Percentiles rank a stretch among this genome's conserved stretches.
phyloP scores from a whole-genome alignment of 495 filamentous ascomycete genomes.

The Astrothelium macrocarpum region DNA sequence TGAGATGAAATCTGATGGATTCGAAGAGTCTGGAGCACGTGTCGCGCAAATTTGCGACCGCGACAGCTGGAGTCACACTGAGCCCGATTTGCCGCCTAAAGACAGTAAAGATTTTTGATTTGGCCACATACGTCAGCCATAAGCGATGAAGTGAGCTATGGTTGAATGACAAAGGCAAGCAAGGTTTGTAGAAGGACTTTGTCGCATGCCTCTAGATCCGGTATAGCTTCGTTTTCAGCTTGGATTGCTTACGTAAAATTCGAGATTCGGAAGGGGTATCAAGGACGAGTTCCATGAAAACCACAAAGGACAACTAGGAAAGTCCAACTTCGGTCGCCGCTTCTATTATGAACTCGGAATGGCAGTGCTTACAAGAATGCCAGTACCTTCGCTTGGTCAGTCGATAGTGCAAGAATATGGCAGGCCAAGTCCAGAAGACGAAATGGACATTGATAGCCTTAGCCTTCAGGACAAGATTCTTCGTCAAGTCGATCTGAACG shows the following conservation, averaged over 20 bases:
- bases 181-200: not conserved
- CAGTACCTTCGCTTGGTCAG: not conserved
- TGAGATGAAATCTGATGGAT: not conserved
- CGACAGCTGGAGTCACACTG: no score
- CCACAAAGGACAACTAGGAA: not conserved
- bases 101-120: no score
- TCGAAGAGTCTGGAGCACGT: no score
- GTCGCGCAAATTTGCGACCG: no score
- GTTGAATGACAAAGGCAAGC: not conserved
- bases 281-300: no score
- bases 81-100: no score
- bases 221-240: not conserved
- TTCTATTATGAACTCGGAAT: not conserved
- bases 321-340: not conserved
- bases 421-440: conserved; percentile 1
- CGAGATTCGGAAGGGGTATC: not conserved
- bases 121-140: not conserved
- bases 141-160: not conserved
- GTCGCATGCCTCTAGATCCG: not conserved
- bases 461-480: conserved; percentile 35
- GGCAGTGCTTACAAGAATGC: not conserved
- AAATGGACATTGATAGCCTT: conserved; percentile 5
- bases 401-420: conserved; percentile 5
- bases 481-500: conserved; percentile 57
- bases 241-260: conserved; percentile 3